Evolutionary conservation across 169 alveolate genomes (phyloP).

Genomic region (Eimeria zaria): DNA sequence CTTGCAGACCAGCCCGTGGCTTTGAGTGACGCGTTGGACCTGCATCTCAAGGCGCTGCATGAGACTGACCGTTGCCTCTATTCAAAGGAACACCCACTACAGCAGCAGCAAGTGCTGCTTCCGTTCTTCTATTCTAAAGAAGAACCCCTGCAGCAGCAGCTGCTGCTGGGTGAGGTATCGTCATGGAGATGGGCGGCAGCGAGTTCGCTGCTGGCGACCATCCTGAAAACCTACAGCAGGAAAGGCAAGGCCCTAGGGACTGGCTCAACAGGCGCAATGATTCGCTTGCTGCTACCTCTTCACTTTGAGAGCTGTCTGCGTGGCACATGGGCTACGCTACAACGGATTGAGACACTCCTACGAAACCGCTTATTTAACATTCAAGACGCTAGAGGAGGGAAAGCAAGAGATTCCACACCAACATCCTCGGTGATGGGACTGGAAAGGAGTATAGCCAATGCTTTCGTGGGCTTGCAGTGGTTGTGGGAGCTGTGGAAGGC

Average conservation of each 20-base stretch:
- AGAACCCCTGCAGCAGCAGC: constrained; percentile 21
- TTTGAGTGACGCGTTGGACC: background rate
- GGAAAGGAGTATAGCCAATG: constrained; percentile 4
- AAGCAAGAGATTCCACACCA: background rate
- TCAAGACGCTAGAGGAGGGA: background rate
- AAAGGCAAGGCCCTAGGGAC: constrained; percentile 12
- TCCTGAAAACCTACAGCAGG: constrained; percentile 31
- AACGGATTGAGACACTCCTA: background rate
- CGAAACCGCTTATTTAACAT: background rate
- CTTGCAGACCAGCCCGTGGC: constrained; percentile 51
- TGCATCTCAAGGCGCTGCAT: background rate
- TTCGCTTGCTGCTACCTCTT: constrained; percentile 48
- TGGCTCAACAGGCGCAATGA: constrained; percentile 23
- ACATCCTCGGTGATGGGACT: background rate
- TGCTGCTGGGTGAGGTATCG: background rate
- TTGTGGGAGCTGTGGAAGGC: constrained; percentile 53
- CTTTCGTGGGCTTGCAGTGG: constrained; percentile 36
- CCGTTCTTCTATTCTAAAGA: too few relatives aligned
- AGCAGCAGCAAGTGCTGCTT: background rate
- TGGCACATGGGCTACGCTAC: constrained; percentile 13
- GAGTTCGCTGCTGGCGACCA: constrained; percentile 16
- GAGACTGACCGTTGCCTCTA: constrained; percentile 8
- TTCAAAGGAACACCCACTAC: too few relatives aligned
- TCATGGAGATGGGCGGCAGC: constrained; percentile 52
- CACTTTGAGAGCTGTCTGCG: constrained; percentile 39